Base-by-base conservation (phyloP, 2,329 filamentous ascomycete species). In the Cadophora sp. region DNA sequence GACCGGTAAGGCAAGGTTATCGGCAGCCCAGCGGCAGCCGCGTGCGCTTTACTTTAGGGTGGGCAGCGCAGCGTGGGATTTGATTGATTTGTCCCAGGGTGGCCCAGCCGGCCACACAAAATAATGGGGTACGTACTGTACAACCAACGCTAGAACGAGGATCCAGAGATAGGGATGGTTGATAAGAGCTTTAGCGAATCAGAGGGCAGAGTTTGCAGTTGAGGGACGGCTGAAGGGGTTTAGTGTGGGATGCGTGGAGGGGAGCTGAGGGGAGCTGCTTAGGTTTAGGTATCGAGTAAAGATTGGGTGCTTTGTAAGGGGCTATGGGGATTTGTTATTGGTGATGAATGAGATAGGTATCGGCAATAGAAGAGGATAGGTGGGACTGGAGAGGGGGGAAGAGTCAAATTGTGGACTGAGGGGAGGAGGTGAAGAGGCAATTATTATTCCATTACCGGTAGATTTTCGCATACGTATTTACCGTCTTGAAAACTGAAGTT, bases 121-220 rank as follows among this genome's bases (percentile, higher is more conserved):
- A 30, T 30, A n/a, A n/a, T n/a, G n/a, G 27, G 27, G 27, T 30
- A 30, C 27, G 27, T 30, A 30, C 56, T 47, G n/a, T 24, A 33
- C 33, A 27, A 18, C 18, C 43, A 33, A 43, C 63, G 55, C 30
- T 36, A 43, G 16, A 11, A 20, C 11, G 43, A 55, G 24, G 39
- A 60, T 14, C 53, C 53, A 43, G 33, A 58, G 62, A 61, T 68
- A 65, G 51, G 22, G 61, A 20, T 30, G n/a, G n/a, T 16, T 62
- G 66, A 68, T 68, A 68, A 68, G 66, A 68, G 62, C 66, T 67
- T 59, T 20, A 41, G 48, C 66, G 48, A 67, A 67, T 67, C 62
- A 62, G 39, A 59, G 45, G 36, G 18, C 30, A 7, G 27, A 3
- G 18, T 16, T 8, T 9, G 41, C 43, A 16, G 53, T 36, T 30